phyloP scores from a whole-genome alignment of 345 rosid species.

The Syzygium jambos region DNA sequence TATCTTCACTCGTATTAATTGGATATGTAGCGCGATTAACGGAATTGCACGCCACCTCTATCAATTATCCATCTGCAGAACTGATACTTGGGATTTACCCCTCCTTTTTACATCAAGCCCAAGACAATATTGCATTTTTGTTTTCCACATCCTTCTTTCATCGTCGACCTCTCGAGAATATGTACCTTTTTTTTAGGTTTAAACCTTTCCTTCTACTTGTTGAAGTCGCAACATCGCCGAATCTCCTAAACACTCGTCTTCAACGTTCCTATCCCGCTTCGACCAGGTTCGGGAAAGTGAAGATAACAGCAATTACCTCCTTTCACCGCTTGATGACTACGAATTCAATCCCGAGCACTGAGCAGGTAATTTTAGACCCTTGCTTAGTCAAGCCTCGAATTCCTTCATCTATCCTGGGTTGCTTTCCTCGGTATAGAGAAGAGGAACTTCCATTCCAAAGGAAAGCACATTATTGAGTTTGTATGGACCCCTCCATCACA shows the following conservation, averaged over 20 bases:
- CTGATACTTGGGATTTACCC: no score
- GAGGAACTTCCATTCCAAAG: neutral
- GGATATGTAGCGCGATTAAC: no score
- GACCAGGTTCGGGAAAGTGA: neutral
- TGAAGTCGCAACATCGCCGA: neutral
- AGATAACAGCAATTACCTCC: neutral
- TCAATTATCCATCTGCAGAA: no score
- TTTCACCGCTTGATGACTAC: neutral
- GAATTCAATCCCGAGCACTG: neutral
- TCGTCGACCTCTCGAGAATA: no score
- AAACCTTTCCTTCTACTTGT: neutral
- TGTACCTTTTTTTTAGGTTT: no score
- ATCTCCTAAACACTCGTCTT: neutral
- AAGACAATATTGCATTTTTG: no score
- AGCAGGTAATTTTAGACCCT: neutral
- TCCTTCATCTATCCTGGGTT: neutral
- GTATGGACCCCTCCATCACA: neutral
- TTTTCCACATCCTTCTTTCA: no score
- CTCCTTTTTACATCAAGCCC: no score
- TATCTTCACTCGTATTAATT: no score
- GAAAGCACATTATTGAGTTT: neutral
- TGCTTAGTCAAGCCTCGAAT: neutral
- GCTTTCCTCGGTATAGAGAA: neutral
- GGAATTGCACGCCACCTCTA: no score
- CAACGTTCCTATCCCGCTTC: neutral